Conservation (phyloP, 371 early-diverging fungal species). For the Apophysomyces sp. region DNA sequence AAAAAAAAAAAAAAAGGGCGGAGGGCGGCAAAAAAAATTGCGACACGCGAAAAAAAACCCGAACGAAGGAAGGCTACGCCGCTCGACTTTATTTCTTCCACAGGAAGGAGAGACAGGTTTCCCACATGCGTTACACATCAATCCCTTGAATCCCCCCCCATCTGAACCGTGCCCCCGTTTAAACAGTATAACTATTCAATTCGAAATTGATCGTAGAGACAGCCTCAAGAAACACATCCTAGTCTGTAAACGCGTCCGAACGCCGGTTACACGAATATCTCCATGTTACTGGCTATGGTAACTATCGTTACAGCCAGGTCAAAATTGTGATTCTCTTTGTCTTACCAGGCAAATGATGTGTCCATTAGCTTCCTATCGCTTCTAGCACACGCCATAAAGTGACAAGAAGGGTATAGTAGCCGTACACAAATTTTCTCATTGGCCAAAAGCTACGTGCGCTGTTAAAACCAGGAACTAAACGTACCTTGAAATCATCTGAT, state of each 20-base stretch:
- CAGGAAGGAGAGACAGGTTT: not conserved
- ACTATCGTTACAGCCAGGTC: not conserved
- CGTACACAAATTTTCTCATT: no score
- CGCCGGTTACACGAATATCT: not conserved
- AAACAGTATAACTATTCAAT: no score
- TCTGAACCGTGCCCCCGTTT: not conserved
- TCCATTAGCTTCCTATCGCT: no score
- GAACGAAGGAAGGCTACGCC: not conserved
- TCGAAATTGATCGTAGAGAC: no score
- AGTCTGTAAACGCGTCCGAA: slow-evolving; percentile 1
- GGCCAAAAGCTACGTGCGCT: no score
- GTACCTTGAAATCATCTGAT: not conserved
- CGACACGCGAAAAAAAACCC: slow-evolving; percentile 1
- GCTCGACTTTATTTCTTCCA: no score
- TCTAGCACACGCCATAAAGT: no score
- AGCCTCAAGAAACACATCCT: not conserved
- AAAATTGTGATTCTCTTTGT: not conserved
- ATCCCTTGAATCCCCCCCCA: not conserved
- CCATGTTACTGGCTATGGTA: not conserved
- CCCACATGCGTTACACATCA: not conserved
- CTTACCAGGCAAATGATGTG: no score
- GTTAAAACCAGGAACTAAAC: not conserved
- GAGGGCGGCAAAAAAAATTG: not conserved
- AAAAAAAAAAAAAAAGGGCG: not conserved
- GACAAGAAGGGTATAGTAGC: no score